Evolutionary conservation across 148 eudicot genomes (phyloP).

Genomic region (Chenopodium quinoa): DNA sequence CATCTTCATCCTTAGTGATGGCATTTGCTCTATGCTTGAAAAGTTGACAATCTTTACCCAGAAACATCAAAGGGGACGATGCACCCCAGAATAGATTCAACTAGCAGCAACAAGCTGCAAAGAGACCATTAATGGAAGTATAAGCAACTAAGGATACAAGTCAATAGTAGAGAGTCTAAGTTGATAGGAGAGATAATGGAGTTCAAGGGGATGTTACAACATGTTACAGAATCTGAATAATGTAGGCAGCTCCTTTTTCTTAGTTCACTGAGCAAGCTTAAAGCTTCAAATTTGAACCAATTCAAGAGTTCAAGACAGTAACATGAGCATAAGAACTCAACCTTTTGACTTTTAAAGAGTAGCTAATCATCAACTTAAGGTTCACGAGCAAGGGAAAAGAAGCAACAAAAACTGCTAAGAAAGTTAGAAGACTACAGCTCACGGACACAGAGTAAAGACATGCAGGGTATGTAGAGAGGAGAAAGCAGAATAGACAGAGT

Average conservation of each 20-base stretch:
- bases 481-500: background rate
- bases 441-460: background rate
- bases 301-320: background rate
- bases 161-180: background rate
- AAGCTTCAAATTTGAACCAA: background rate
- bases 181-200: background rate
- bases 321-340: background rate
- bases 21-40: conserved; percentile 66
- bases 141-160: conserved; percentile 2
- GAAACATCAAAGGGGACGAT: conserved; percentile 45
- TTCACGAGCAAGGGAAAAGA: background rate
- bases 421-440: background rate
- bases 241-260: background rate
- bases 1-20: conserved; percentile 73
- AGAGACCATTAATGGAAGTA: conserved; percentile 14
- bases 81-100: conserved; percentile 31
- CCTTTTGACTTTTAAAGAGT: background rate
- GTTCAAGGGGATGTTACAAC: background rate
- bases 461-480: background rate
- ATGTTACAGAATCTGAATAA: background rate
- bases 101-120: conserved; percentile 33
- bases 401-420: background rate
- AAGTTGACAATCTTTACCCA: conserved; percentile 30
- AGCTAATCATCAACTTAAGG: background rate
- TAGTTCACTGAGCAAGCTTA: background rate